Evolutionary conservation across 2,329 filamentous ascomycete genomes (phyloP), one percentile per base, ranked within the genome.

Genomic region (Beauveria bassiana): DNA sequence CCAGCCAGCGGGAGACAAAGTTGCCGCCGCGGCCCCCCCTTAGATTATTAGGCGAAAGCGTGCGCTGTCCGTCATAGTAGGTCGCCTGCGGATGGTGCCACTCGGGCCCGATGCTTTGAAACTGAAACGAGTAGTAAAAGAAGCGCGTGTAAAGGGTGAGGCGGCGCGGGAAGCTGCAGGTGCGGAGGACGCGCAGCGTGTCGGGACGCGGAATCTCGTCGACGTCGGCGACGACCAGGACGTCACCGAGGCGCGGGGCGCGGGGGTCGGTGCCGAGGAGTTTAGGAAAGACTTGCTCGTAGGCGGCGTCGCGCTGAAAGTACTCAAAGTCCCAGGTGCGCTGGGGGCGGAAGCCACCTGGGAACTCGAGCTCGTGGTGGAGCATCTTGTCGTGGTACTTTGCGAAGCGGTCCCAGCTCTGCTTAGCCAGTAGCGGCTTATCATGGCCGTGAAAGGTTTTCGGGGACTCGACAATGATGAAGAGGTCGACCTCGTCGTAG

Each of bases 61-160:
- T 86, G 12, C 66, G 56, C 16, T 47, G 66, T 62, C 66, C 72
- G 52, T 66, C 65, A 68, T 80, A 86, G 59, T 76, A 78, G 2
- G 84, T 86, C 2, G 83, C 85, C 68, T 87, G 82, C 0, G 85
- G 84, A 61, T 86, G 83, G 7, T 73, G 69, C 83, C 84, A 86
- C 38, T 74, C 71, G 1, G 68, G 63, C 0, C 72, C 72, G 1
- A 60, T 53, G 59, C 73, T 70, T 1, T 79, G 74, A 69, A 78
- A 82, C 67, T 84, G 80, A 69, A 82, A 85, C 62, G 77, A 79
- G 70, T 85, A 85, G 68, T 84, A 83, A 72, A 82, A 84, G 67
- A 84, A 82, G 31, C 74, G 72, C 63, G 77, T 79, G 52, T 74
- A 69, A 8, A 85, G 75, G 1, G 81, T 84, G 22, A 82, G 73